Evolutionary conservation across 192 early-diverging fungal species (phyloP).

Genomic region (Anaeromyces robustus): DNA sequence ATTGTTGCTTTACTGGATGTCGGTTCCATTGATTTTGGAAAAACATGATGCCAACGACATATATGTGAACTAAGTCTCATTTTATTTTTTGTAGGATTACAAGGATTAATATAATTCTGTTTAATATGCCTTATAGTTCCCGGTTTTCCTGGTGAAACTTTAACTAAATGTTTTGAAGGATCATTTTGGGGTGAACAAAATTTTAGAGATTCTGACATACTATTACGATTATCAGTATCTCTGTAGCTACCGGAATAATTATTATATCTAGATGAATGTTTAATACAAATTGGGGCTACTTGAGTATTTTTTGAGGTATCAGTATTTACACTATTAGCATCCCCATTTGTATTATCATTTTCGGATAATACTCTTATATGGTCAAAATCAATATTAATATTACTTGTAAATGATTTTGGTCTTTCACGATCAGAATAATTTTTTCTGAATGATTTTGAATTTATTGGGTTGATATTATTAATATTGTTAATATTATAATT

Average conservation of each 20-base stretch:
- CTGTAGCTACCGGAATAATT: background rate
- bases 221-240: slow-evolving; percentile 6
- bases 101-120: slow-evolving; percentile 39
- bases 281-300: background rate
- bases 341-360: background rate
- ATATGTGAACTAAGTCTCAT: slow-evolving; percentile 45
- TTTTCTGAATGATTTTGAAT: background rate
- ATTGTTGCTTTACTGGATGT: slow-evolving; percentile 38
- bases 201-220: slow-evolving; percentile 7
- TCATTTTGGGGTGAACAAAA: slow-evolving; percentile 1
- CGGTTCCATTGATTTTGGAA: slow-evolving; percentile 36
- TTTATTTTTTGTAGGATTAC: slow-evolving; percentile 41
- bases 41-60: slow-evolving; percentile 78
- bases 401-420: background rate
- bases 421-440: background rate
- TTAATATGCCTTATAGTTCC: background rate
- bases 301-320: background rate
- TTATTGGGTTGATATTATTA: too few species aligned
- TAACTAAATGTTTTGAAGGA: background rate
- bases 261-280: background rate
- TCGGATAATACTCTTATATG: background rate
- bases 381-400: background rate
- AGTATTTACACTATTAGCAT: background rate
- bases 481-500: too few species aligned
- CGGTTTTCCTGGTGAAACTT: background rate